A percentile compares a stretch with the other conserved stretches of the same genome.
These are phyloP conservation scores for Plectosphaerella sp. DNA, from an alignment of 2,329 filamentous ascomycete genomes.

Conservation along the genomic window DNA sequence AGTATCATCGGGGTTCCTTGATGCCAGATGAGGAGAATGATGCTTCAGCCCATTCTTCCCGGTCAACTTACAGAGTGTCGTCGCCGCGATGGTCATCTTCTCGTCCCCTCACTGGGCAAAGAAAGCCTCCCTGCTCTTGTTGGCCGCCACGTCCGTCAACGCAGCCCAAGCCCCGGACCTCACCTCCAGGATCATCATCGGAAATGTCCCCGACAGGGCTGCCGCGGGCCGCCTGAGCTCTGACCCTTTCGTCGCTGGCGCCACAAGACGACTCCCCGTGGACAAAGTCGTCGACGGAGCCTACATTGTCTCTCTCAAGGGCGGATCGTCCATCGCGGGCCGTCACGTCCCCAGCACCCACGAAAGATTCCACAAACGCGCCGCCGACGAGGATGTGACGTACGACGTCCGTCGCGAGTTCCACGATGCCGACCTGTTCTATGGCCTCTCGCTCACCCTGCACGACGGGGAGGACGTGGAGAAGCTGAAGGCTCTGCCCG, in stretches of 20 bases:
- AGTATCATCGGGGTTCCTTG: too few species aligned
- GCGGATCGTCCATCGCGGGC: conserved; percentile 1
- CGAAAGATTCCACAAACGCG: conserved; percentile 7
- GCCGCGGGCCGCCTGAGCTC: too few species aligned
- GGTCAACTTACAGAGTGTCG: too few species aligned
- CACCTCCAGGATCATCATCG: too few species aligned
- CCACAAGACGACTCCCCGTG: too few species aligned
- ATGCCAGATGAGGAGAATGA: too few species aligned
- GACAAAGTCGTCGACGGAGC: not conserved
- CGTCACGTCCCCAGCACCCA: conserved; percentile 1
- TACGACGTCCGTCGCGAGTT: conserved; percentile 7
- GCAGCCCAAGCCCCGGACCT: not conserved
- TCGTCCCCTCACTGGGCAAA: not conserved
- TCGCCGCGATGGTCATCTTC: not conserved
- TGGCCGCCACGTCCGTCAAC: not conserved
- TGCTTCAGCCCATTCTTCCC: not conserved
- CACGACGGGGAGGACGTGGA: not conserved
- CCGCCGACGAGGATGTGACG: conserved; percentile 5
- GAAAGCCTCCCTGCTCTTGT: not conserved
- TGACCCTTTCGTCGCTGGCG: too few species aligned
- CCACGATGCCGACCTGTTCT: conserved; percentile 5
- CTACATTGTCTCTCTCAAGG: conserved; percentile 7
- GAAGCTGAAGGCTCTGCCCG: conserved; percentile 3
- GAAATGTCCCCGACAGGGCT: too few species aligned
- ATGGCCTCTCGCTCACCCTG: conserved; percentile 5